Conservation (phyloP, 176 grass and related monocot genomes). For the Canna indica region DNA sequence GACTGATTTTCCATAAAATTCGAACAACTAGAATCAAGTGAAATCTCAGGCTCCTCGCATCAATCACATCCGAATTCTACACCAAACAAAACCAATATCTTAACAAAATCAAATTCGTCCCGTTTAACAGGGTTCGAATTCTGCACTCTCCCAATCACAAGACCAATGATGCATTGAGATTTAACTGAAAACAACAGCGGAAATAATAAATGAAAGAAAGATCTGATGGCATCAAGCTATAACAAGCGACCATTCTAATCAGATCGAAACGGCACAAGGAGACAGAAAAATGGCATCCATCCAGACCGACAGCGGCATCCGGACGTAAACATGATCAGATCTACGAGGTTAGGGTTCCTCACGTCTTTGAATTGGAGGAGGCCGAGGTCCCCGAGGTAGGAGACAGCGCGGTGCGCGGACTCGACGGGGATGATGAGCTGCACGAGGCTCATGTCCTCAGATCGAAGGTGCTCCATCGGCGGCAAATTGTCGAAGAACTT, state of each 20-base stretch:
- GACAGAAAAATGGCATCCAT: not conserved
- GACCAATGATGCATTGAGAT: not conserved
- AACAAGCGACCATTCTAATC: not conserved
- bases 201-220: not conserved
- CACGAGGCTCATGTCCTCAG: slow-evolving; percentile 97
- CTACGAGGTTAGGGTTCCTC: slow-evolving; percentile 26
- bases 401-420: slow-evolving; percentile 67
- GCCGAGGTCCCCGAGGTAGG: slow-evolving; percentile 94
- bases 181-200: not conserved
- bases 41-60: not conserved
- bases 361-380: slow-evolving; percentile 99
- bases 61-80: not conserved
- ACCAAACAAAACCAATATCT: not conserved
- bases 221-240: not conserved
- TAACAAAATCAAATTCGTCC: not conserved
- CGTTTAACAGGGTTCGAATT: not conserved
- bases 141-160: not conserved
- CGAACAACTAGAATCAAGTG: not conserved
- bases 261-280: not conserved
- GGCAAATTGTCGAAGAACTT: slow-evolving; percentile 71
- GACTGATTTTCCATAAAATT: not conserved
- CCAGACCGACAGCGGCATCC: not conserved
- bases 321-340: slow-evolving; percentile 6
- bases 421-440: slow-evolving; percentile 96
- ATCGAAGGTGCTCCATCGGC: slow-evolving; percentile 91